phyloP scores from a whole-genome alignment of 805 yeast genomes.

The Teunomyces atbi region DNA sequence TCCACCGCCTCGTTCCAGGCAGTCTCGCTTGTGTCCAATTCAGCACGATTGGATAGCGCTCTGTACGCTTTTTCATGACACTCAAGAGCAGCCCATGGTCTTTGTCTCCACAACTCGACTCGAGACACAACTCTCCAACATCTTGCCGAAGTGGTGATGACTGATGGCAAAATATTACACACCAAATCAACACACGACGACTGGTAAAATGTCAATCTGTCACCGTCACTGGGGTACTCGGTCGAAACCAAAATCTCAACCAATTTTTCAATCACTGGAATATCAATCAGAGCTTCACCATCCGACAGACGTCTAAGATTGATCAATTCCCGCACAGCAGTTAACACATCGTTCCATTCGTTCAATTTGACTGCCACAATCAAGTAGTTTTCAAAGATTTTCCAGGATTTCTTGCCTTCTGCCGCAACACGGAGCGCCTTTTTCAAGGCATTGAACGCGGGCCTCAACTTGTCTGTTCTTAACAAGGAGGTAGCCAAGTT shows the following conservation, averaged over 20 bases:
- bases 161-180: constrained; percentile 64
- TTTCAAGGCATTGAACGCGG: constrained; percentile 82
- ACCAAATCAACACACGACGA: constrained; percentile 66
- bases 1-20: constrained; percentile 80
- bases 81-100: constrained; percentile 86
- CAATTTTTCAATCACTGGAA: constrained; percentile 71
- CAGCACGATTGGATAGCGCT: constrained; percentile 63
- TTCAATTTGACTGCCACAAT: constrained; percentile 75
- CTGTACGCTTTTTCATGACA: constrained; percentile 86
- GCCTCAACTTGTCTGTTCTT: constrained; percentile 59
- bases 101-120: constrained; percentile 81
- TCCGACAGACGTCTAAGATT: constrained; percentile 52
- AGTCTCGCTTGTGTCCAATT: constrained; percentile 55
- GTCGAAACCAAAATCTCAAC: constrained; percentile 59
- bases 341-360: constrained; percentile 87
- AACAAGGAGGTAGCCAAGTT: constrained; percentile 82
- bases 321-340: constrained; percentile 67
- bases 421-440: constrained; percentile 72
- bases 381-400: constrained; percentile 85
- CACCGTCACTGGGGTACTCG: constrained; percentile 44
- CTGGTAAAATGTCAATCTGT: constrained; percentile 59
- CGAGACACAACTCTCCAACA: constrained; percentile 83
- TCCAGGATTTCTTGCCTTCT: constrained; percentile 72
- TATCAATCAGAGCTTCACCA: constrained; percentile 68
- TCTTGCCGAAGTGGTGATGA: constrained; percentile 64